phyloP scores from a whole-genome alignment of 306 rosid species.

The Rosa rugosa region DNA sequence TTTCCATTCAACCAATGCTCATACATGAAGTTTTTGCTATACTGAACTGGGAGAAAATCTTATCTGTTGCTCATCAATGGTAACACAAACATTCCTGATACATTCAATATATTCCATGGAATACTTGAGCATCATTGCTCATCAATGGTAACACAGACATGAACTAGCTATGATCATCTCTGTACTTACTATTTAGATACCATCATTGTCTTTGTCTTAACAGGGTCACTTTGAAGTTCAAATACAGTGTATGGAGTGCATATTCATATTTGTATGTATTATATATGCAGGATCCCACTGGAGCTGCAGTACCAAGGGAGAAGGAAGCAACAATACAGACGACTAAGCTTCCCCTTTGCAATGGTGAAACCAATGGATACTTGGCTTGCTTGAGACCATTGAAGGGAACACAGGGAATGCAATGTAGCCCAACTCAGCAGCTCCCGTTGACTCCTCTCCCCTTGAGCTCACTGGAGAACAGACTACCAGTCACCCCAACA shows the following conservation, averaged over 20 bases:
- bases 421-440: constrained; percentile 24
- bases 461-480: constrained; percentile 36
- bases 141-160: too few species aligned
- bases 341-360: constrained; percentile 14
- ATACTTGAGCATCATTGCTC: neutral
- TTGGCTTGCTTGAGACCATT: constrained; percentile 22
- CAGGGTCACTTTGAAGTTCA: neutral
- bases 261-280: neutral
- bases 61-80: neutral
- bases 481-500: constrained; percentile 30
- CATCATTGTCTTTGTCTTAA: neutral
- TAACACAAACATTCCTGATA: neutral
- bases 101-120: neutral
- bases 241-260: neutral
- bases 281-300: constrained; percentile 20
- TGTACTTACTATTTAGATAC: neutral
- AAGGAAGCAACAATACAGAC: constrained; percentile 19
- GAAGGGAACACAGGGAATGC: constrained; percentile 26
- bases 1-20: neutral
- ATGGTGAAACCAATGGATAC: neutral
- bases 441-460: constrained; percentile 31
- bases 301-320: constrained; percentile 15
- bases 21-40: neutral
- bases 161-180: neutral
- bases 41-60: too few species aligned